These are phyloP conservation scores for Ceratocystis harringtonii DNA, from an alignment of 2,329 filamentous ascomycete genomes.

Conservation along the genomic window DNA sequence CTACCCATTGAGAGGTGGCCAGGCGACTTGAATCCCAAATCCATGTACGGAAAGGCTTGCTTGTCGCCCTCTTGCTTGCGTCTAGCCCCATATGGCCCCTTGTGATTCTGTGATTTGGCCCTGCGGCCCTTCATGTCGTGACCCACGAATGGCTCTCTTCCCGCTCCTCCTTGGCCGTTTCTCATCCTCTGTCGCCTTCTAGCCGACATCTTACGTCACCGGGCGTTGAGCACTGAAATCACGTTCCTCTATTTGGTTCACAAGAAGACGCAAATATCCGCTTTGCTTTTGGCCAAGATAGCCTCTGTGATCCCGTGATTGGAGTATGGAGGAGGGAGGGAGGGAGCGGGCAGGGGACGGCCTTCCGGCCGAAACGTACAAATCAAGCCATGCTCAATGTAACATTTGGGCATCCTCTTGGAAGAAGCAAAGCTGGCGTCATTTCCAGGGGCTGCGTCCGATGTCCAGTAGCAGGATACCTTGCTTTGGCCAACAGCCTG, in stretches of 20 bases:
- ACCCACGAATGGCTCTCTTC: not conserved
- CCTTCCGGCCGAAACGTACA: not conserved
- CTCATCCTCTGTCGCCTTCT: not conserved
- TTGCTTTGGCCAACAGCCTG: not conserved
- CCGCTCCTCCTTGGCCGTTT: not conserved
- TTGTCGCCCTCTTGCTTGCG: not conserved
- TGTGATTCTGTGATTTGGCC: not conserved
- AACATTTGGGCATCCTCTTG: not conserved
- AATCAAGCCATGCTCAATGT: not conserved
- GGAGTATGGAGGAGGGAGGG: not conserved
- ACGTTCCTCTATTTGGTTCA: not conserved
- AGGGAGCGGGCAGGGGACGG: not conserved
- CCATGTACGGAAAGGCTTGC: not conserved
- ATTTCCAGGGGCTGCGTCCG: constrained; percentile 27
- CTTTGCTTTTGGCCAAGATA: not conserved
- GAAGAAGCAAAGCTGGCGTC: not conserved
- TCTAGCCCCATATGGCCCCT: not conserved
- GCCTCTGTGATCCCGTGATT: not conserved
- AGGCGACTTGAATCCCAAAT: not conserved
- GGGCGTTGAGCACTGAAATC: not conserved
- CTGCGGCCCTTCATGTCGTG: not conserved
- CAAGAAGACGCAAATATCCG: not conserved
- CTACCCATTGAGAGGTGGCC: not conserved
- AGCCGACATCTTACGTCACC: not conserved
- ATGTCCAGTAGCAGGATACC: not conserved